Conservation (phyloP, 2,329 filamentous ascomycete genomes). For the Penicillium sp. region DNA sequence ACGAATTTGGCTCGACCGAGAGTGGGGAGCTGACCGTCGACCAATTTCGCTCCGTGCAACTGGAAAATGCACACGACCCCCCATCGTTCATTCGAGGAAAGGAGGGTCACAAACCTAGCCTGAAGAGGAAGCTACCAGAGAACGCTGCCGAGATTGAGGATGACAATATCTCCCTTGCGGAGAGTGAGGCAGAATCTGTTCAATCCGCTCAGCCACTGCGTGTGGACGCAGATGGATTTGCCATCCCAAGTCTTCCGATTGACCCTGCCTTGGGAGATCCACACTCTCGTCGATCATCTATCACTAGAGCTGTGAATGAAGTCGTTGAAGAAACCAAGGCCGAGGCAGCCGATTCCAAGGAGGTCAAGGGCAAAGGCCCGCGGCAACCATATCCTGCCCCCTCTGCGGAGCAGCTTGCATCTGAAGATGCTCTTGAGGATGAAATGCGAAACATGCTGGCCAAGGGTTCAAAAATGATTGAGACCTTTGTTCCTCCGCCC, state of each 20-base stretch:
- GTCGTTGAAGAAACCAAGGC: conserved; percentile 20
- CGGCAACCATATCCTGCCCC: conserved; percentile 43
- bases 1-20: conserved; percentile 84
- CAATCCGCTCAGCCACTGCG: conserved; percentile 35
- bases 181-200: conserved; percentile 16
- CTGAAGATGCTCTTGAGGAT: conserved; percentile 55
- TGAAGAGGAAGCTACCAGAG: conserved; percentile 29
- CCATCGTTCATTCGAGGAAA: conserved; percentile 62
- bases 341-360: conserved; percentile 18
- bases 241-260: conserved; percentile 51
- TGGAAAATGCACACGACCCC: conserved; percentile 69
- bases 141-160: conserved; percentile 42
- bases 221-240: conserved; percentile 63
- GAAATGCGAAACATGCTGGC: conserved; percentile 64
- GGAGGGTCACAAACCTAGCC: conserved; percentile 54
- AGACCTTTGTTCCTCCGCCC: conserved; percentile 19
- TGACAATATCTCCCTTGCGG: conserved; percentile 26
- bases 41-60: conserved; percentile 58
- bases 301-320: conserved; percentile 21
- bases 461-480: conserved; percentile 35
- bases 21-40: conserved; percentile 80
- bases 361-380: conserved; percentile 28
- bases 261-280: conserved; percentile 39
- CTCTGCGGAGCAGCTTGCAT: conserved; percentile 57
- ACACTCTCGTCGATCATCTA: conserved; percentile 16